phyloP scores from a whole-genome alignment of 495 filamentous ascomycete genomes.

The Amniculicola lignicola region DNA sequence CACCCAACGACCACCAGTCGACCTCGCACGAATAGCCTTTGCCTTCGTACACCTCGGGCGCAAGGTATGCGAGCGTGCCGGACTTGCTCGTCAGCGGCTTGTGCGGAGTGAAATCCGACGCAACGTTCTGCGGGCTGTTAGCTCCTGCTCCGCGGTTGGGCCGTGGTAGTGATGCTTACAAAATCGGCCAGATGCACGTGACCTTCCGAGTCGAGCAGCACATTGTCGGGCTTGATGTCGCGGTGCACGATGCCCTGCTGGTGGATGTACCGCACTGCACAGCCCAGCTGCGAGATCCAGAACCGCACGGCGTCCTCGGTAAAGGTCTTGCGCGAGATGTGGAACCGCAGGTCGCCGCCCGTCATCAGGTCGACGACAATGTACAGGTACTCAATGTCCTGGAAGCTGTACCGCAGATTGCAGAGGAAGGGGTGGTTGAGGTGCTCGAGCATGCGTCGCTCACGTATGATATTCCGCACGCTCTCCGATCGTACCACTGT shows the following conservation, averaged over 20 bases:
- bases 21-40: slow-evolving; percentile 81
- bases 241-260: slow-evolving; percentile 90
- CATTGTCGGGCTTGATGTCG: slow-evolving; percentile 96
- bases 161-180: slow-evolving; percentile 52
- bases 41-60: slow-evolving; percentile 90
- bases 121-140: slow-evolving; percentile 72
- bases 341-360: slow-evolving; percentile 93
- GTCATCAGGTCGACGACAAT: slow-evolving; percentile 98
- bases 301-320: slow-evolving; percentile 96
- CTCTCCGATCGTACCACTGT: slow-evolving; percentile 95
- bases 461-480: slow-evolving; percentile 95
- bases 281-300: slow-evolving; percentile 92
- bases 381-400: slow-evolving; percentile 98
- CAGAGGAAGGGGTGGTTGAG: slow-evolving; percentile 97
- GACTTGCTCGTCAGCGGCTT: slow-evolving; percentile 91
- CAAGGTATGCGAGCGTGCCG: slow-evolving; percentile 91
- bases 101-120: slow-evolving; percentile 82
- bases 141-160: slow-evolving; percentile 20
- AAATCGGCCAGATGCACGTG: slow-evolving; percentile 98
- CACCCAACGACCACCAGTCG: slow-evolving; percentile 98
- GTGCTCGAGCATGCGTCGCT: slow-evolving; percentile 95
- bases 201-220: slow-evolving; percentile 86
- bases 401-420: slow-evolving; percentile 97
- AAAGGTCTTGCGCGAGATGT: slow-evolving; percentile 96
- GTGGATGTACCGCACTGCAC: slow-evolving; percentile 89